phyloP scores from a whole-genome alignment of 192 early-diverging fungal species.

The Rhizoclosmatium globosum region DNA sequence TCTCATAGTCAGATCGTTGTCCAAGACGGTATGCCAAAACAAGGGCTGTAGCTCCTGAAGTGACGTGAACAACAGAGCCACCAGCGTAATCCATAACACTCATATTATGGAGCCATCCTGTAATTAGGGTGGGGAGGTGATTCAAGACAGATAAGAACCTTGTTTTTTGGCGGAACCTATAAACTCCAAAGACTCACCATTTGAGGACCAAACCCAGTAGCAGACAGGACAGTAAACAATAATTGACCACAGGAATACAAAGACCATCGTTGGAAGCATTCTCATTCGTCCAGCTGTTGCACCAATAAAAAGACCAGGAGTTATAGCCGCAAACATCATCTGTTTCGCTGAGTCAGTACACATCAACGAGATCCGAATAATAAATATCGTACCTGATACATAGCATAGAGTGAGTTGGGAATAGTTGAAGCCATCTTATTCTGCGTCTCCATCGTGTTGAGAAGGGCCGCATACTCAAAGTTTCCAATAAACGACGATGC shows the following conservation, averaged over 20 bases:
- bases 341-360: conserved; percentile 72
- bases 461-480: conserved; percentile 76
- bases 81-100: conserved; percentile 31
- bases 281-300: conserved; percentile 86
- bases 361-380: conserved; percentile 57
- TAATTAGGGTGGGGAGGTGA: background rate
- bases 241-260: conserved; percentile 81
- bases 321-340: conserved; percentile 90
- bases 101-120: conserved; percentile 11
- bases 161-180: background rate
- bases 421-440: background rate
- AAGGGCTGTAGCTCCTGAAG: conserved; percentile 48
- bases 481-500: conserved; percentile 78
- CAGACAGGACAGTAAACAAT: conserved; percentile 69
- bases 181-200: background rate
- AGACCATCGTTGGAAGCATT: conserved; percentile 84
- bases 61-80: conserved; percentile 26
- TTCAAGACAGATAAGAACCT: background rate
- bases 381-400: background rate
- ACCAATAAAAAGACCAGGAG: conserved; percentile 87
- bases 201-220: conserved; percentile 21
- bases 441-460: conserved; percentile 45
- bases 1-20: conserved; percentile 15
- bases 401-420: background rate
- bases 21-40: conserved; percentile 68